These are phyloP conservation scores for Apophysomyces sp. DNA, from an alignment of 371 early-diverging fungal genomes.

Conservation along the genomic window DNA sequence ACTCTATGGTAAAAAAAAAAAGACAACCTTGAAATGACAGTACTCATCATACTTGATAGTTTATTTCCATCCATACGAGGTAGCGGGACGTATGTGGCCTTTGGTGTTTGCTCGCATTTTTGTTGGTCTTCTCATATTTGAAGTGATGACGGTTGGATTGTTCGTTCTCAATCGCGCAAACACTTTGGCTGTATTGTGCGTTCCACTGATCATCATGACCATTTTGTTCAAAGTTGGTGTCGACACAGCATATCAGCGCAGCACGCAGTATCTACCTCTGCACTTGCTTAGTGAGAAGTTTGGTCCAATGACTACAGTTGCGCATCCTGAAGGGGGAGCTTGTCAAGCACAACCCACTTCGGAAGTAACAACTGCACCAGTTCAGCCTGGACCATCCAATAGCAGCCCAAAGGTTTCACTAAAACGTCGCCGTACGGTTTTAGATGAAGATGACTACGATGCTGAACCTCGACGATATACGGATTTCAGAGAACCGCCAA, in stretches of 20 bases:
- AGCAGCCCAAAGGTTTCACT: background rate
- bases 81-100: conserved; percentile 77
- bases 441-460: conserved; percentile 72
- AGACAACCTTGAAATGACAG: background rate
- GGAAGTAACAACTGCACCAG: background rate
- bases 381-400: conserved; percentile 9
- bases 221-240: conserved; percentile 56
- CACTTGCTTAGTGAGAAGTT: conserved; percentile 42
- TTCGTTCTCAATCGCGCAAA: conserved; percentile 64
- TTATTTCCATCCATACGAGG: conserved; percentile 80
- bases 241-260: conserved; percentile 53
- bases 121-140: conserved; percentile 73
- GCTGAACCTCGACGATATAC: conserved; percentile 60
- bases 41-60: conserved; percentile 25
- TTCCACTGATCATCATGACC: conserved; percentile 53
- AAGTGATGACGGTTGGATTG: conserved; percentile 74
- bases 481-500: conserved; percentile 71
- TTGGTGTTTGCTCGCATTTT: conserved; percentile 71
- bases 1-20: conserved; percentile 51
- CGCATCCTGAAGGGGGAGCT: background rate
- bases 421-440: conserved; percentile 38
- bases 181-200: conserved; percentile 41
- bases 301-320: conserved; percentile 33
- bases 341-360: background rate
- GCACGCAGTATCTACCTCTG: conserved; percentile 53